Conservation (phyloP, 1,284 basidiomycete genomes). For the Trichosporon sp. region DNA sequence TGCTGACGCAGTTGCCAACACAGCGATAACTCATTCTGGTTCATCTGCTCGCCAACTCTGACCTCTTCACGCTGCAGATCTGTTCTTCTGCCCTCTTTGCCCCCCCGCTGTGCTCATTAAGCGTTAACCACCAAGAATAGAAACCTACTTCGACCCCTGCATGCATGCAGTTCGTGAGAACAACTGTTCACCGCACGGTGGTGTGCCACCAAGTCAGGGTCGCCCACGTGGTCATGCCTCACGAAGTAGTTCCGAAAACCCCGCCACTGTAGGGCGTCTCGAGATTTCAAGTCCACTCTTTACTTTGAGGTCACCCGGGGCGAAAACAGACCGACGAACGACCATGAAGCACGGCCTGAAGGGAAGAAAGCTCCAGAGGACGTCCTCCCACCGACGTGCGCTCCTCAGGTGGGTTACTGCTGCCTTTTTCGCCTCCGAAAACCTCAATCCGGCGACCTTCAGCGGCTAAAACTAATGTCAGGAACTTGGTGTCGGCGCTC, state of each 20-base stretch:
- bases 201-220: slow-evolving; percentile 3
- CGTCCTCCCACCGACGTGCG: slow-evolving; percentile 80
- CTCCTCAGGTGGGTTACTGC: slow-evolving; percentile 70
- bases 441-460: not conserved
- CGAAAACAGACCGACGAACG: slow-evolving; percentile 17
- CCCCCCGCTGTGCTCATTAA: no score
- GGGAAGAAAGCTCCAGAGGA: slow-evolving; percentile 83
- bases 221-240: slow-evolving; percentile 1
- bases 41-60: no score
- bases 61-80: no score
- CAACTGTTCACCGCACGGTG: not conserved
- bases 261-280: slow-evolving; percentile 17
- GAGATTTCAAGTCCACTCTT: slow-evolving; percentile 21
- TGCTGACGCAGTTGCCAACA: no score
- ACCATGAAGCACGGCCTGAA: slow-evolving; percentile 89
- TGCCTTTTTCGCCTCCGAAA: not conserved
- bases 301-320: slow-evolving; percentile 12
- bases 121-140: no score
- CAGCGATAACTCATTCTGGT: no score
- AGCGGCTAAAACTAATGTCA: slow-evolving; percentile 47
- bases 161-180: no score
- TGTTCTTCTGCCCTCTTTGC: no score
- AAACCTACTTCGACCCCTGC: no score
- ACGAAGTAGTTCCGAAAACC: slow-evolving; percentile 15
- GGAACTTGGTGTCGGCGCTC: slow-evolving; percentile 92